A percentile compares a stretch with the other conserved stretches of the same genome.
These are phyloP conservation scores for Epichloe scottii DNA, from an alignment of 2,329 filamentous ascomycete species.

Conservation along the genomic window DNA sequence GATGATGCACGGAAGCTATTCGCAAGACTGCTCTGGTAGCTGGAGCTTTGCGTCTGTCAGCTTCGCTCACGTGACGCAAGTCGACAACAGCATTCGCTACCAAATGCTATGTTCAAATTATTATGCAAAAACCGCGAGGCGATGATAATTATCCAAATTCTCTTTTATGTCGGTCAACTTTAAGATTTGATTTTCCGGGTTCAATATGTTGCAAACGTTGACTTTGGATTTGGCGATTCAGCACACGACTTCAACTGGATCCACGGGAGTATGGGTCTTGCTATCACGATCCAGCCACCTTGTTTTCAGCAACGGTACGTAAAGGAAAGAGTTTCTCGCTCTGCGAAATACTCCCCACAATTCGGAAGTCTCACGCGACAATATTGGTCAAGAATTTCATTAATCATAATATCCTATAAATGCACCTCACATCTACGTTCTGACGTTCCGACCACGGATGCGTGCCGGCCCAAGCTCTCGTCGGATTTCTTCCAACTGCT, in stretches of 20 bases:
- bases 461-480: constrained; percentile 66
- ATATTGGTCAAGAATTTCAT: background rate
- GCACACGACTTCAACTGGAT: no score
- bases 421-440: background rate
- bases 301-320: background rate
- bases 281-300: background rate
- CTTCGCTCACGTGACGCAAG: constrained; percentile 4
- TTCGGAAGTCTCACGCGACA: background rate
- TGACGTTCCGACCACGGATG: constrained; percentile 26
- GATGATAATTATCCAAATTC: no score
- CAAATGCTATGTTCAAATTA: no score
- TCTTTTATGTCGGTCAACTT: no score
- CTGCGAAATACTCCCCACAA: no score
- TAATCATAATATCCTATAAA: constrained; percentile 1
- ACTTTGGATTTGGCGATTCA: no score
- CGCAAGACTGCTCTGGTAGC: background rate
- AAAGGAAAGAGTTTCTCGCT: no score
- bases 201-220: no score
- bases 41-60: background rate
- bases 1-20: constrained; percentile 4
- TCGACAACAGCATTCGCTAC: background rate
- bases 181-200: no score
- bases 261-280: no score
- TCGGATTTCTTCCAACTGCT: constrained; percentile 84
- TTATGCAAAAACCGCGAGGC: no score